A percentile compares a stretch with the other conserved stretches of the same genome.
These are phyloP conservation scores for Lenwebbia sp. DNA, from an alignment of 345 rosid species.

Conservation along the genomic window DNA sequence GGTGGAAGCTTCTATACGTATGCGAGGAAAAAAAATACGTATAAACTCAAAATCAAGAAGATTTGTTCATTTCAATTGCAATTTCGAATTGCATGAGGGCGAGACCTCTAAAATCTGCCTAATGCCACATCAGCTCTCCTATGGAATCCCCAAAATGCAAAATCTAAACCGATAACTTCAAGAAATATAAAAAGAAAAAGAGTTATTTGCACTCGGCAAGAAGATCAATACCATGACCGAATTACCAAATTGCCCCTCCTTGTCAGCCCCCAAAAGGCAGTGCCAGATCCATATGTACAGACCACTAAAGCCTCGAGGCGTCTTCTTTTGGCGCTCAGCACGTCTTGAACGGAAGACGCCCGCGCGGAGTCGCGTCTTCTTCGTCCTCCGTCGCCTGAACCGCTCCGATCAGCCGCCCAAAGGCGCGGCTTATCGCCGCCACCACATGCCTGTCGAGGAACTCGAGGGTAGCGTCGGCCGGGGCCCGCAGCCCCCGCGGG, in stretches of 20 bases:
- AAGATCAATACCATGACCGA: not conserved
- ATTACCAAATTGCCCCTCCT: not conserved
- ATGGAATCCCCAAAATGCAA: not conserved
- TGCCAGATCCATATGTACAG: not conserved
- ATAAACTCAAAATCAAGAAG: not conserved
- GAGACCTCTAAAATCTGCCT: not conserved
- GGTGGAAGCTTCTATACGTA: not conserved
- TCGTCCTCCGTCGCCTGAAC: not conserved
- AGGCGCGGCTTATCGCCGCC: not conserved
- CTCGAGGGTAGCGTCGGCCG: not conserved
- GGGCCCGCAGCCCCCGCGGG: not conserved
- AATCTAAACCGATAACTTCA: not conserved
- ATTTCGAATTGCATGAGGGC: not conserved
- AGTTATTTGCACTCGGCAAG: not conserved
- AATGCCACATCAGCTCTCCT: not conserved
- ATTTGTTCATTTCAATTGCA: not conserved
- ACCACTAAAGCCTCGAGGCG: not conserved
- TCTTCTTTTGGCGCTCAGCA: not conserved
- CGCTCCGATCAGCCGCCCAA: not conserved
- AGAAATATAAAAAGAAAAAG: not conserved
- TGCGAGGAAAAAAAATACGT: rapidly evolving
- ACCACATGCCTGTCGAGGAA: not conserved
- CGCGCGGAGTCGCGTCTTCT: not conserved
- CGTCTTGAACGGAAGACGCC: not conserved
- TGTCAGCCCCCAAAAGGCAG: not conserved